Evolutionary conservation across 768 basidiomycete species (phyloP).

Genomic region (Pulveroboletus sp.): DNA sequence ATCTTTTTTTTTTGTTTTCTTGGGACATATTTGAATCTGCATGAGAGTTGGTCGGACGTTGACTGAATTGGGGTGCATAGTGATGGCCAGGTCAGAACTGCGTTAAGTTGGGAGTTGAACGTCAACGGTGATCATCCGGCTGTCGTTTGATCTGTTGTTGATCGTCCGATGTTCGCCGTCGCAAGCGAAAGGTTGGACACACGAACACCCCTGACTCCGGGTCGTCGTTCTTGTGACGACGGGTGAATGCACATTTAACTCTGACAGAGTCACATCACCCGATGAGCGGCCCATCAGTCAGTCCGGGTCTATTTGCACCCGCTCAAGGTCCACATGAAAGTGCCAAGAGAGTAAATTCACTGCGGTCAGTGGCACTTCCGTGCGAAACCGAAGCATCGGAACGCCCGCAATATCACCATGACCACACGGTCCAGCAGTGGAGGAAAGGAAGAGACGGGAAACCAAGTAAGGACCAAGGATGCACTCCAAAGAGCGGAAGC

Average conservation of each 20-base stretch:
- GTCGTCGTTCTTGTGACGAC: too few relatives aligned
- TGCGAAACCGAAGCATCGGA: neutral
- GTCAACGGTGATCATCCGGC: too few relatives aligned
- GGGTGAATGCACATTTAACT: too few relatives aligned
- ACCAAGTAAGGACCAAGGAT: too few relatives aligned
- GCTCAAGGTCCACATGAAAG: conserved; percentile 1
- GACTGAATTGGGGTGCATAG: too few relatives aligned
- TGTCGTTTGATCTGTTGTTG: too few relatives aligned
- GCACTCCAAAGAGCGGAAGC: too few relatives aligned
- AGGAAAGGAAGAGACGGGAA: neutral
- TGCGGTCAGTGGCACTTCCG: neutral
- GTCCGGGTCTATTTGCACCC: too few relatives aligned
- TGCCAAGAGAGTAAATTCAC: neutral
- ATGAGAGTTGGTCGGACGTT: neutral
- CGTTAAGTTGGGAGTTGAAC: neutral
- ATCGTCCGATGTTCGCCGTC: neutral
- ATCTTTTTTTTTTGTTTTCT: conserved; percentile 5
- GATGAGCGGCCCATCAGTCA: too few relatives aligned
- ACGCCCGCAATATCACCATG: neutral
- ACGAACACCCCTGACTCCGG: neutral
- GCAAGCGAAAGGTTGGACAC: neutral
- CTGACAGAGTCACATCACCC: neutral
- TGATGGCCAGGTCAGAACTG: too few relatives aligned
- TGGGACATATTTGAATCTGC: neutral
- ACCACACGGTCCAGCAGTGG: neutral